A percentile compares a stretch with the other conserved stretches of the same genome.
Conservation (phyloP, 768 basidiomycete species). For the Lactarius psammicola region DNA sequence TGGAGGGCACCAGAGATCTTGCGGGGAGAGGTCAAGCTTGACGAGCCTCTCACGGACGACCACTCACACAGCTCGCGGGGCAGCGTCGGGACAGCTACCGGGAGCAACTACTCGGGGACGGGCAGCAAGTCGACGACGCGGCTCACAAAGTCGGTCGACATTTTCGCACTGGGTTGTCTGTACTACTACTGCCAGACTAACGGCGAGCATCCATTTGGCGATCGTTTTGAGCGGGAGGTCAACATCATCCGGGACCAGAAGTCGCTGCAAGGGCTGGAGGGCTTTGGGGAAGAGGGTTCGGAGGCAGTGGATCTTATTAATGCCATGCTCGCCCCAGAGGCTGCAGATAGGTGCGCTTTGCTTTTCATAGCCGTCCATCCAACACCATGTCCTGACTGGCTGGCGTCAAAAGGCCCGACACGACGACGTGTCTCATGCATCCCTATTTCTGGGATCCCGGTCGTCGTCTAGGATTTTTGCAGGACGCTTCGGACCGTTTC, state of each 20-base stretch:
- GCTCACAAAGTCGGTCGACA: conserved; percentile 93
- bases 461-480: conserved; percentile 86
- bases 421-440: conserved; percentile 81
- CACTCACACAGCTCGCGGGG: conserved; percentile 65
- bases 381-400: not conserved
- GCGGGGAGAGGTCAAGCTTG: conserved; percentile 88
- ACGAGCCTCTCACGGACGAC: conserved; percentile 66
- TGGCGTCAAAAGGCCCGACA: conserved; percentile 66
- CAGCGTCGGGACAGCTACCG: conserved; percentile 54
- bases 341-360: conserved; percentile 60
- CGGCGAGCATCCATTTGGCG: conserved; percentile 93
- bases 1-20: conserved; percentile 98
- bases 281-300: conserved; percentile 90
- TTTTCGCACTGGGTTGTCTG: conserved; percentile 93
- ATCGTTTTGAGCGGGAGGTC: conserved; percentile 87
- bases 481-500: conserved; percentile 96
- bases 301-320: conserved; percentile 83
- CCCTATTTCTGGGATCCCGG: conserved; percentile 97
- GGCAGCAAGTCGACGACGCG: conserved; percentile 52
- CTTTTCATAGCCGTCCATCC: not conserved
- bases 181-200: conserved; percentile 91
- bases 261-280: conserved; percentile 64
- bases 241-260: conserved; percentile 88
- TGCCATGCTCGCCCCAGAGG: conserved; percentile 75
- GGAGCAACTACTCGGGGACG: conserved; percentile 36